phyloP scores from a whole-genome alignment of 2,329 filamentous ascomycete genomes.

The Colletotrichum kahawae region DNA sequence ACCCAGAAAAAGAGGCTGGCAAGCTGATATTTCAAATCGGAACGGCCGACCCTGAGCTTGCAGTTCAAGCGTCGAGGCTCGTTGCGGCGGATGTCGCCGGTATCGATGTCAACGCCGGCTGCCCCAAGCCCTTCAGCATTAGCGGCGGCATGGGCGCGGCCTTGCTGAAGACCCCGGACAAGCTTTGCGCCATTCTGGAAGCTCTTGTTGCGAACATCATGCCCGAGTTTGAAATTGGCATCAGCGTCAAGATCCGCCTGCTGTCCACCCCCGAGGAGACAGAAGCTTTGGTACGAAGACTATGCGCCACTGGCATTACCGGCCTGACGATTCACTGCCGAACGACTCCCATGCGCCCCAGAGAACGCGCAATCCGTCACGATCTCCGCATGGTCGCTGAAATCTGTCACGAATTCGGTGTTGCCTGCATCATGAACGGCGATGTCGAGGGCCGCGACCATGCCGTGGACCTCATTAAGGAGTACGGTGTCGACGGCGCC shows the following conservation, averaged over 20 bases:
- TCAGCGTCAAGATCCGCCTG: slow-evolving; percentile 95
- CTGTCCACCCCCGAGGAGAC: slow-evolving; percentile 80
- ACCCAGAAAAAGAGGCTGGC: slow-evolving; percentile 76
- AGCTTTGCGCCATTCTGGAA: slow-evolving; percentile 81
- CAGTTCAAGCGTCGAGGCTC: slow-evolving; percentile 82
- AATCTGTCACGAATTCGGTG: slow-evolving; percentile 82
- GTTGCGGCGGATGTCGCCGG: slow-evolving; percentile 89
- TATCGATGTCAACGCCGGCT: slow-evolving; percentile 98
- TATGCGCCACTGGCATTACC: slow-evolving; percentile 88
- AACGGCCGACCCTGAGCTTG: slow-evolving; percentile 80
- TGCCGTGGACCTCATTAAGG: slow-evolving; percentile 71
- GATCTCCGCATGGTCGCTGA: slow-evolving; percentile 84
- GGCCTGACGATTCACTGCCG: slow-evolving; percentile 94
- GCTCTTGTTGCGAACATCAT: slow-evolving; percentile 81
- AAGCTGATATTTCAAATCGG: slow-evolving; percentile 91
- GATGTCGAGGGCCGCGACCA: slow-evolving; percentile 81
- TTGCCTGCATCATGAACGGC: slow-evolving; percentile 95
- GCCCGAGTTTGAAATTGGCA: slow-evolving; percentile 82
- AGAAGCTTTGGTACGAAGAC: slow-evolving; percentile 74
- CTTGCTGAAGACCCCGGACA: slow-evolving; percentile 83
- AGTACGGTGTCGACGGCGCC: slow-evolving; percentile 88
- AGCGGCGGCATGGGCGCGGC: slow-evolving; percentile 95
- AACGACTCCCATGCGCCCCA: slow-evolving; percentile 92
- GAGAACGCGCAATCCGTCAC: slow-evolving; percentile 84
- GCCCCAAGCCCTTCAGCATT: slow-evolving; percentile 95